Evolutionary conservation across 129 eudicot genomes (phyloP).

Genomic region (Smallanthus sonchifolius): DNA sequence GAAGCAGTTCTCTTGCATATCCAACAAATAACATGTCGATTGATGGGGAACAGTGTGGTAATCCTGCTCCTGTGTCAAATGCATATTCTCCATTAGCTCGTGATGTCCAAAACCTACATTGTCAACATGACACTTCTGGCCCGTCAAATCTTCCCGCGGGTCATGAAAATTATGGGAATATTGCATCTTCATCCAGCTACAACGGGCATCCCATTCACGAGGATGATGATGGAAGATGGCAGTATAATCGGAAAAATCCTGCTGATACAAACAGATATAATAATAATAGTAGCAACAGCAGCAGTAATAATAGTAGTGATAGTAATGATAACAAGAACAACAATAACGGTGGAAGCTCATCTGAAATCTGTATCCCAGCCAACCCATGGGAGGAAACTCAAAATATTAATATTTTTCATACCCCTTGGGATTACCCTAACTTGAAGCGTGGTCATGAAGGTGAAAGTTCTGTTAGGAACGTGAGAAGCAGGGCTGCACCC

Average conservation of each 20-base stretch:
- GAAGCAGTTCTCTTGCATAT: conserved; percentile 36
- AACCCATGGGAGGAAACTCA: conserved; percentile 46
- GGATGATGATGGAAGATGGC: conserved; percentile 38
- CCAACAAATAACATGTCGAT: conserved; percentile 38
- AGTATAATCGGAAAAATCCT: conserved; percentile 53
- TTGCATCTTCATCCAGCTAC: conserved; percentile 47
- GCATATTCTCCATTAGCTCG: conserved; percentile 32
- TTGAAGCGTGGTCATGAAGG: conserved; percentile 33
- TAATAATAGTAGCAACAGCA: neutral
- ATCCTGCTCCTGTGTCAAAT: conserved; percentile 35
- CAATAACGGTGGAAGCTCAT: conserved; percentile 33
- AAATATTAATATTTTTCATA: conserved; percentile 31
- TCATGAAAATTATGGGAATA: conserved; percentile 38
- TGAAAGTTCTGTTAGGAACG: conserved; percentile 46
- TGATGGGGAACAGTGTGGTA: conserved; percentile 39
- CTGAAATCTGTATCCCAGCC: conserved; percentile 28
- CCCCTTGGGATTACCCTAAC: conserved; percentile 36
- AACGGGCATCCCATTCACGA: conserved; percentile 31
- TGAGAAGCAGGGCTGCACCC: conserved; percentile 50
- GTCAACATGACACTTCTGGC: conserved; percentile 41
- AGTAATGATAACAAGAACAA: neutral
- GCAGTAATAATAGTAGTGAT: neutral
- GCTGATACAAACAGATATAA: conserved; percentile 37
- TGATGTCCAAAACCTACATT: conserved; percentile 29
- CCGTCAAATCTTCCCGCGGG: conserved; percentile 34